Percentiles rank a stretch among this genome's conserved stretches.
Conservation (phyloP, 1,284 basidiomycete genomes). For the Cutaneotrichosporon cyanovorans region DNA sequence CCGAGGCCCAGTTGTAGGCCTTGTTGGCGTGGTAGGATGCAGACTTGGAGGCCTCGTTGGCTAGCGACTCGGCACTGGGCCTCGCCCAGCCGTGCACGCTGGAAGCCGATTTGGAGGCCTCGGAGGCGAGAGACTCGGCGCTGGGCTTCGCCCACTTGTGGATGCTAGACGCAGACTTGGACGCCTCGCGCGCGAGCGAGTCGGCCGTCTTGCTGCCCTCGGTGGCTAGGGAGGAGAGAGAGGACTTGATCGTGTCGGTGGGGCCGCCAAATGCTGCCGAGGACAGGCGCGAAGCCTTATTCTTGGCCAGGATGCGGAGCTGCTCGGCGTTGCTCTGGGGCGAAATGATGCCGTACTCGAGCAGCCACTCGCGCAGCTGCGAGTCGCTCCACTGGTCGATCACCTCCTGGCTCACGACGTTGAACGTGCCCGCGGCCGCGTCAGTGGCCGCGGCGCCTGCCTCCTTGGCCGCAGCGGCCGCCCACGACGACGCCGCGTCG, state of each 20-base stretch:
- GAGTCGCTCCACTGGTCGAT: slow-evolving; percentile 64
- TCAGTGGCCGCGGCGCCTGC: slow-evolving; percentile 53
- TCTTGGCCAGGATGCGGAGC: slow-evolving; percentile 67
- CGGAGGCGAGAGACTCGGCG: slow-evolving; percentile 1
- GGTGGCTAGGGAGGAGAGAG: slow-evolving; percentile 9
- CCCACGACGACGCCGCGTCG: slow-evolving; percentile 50
- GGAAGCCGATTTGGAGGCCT: not conserved
- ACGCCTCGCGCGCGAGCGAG: not conserved
- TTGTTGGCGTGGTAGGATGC: slow-evolving; percentile 38
- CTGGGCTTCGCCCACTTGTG: slow-evolving; percentile 4
- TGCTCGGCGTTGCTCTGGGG: slow-evolving; percentile 72
- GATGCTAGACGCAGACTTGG: not conserved
- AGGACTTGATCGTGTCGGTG: slow-evolving; percentile 35
- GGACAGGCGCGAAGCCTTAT: slow-evolving; percentile 50
- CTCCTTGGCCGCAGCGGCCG: slow-evolving; percentile 19
- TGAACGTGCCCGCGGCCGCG: slow-evolving; percentile 60
- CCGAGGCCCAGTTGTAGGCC: slow-evolving; percentile 50
- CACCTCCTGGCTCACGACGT: slow-evolving; percentile 39
- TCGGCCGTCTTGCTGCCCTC: slow-evolving; percentile 3
- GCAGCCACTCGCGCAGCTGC: slow-evolving; percentile 68
- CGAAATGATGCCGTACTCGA: slow-evolving; percentile 74
- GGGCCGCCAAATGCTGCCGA: slow-evolving; percentile 57
- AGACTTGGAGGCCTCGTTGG: slow-evolving; percentile 50
- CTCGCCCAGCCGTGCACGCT: slow-evolving; percentile 1
- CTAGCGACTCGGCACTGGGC: slow-evolving; percentile 22